These are phyloP conservation scores for Sporothrix mexicana DNA, from an alignment of 2,329 filamentous ascomycete species.

Conservation along the genomic window DNA sequence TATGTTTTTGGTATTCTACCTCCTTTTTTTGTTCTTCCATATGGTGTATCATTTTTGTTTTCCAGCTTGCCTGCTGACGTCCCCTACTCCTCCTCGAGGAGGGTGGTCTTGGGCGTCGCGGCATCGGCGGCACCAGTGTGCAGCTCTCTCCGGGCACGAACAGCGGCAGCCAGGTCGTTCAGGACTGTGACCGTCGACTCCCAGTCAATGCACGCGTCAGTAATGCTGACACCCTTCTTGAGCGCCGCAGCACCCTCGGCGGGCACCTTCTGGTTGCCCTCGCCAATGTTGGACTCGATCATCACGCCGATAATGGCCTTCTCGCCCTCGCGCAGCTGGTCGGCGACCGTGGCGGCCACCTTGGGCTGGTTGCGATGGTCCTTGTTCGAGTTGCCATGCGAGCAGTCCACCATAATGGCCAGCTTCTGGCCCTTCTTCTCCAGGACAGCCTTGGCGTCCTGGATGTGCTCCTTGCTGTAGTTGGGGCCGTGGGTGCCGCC, in stretches of 20 bases:
- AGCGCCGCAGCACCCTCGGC: conserved; percentile 77
- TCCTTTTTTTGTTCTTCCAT: background rate
- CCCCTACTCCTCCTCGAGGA: conserved; percentile 57
- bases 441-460: conserved; percentile 75
- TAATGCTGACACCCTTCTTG: conserved; percentile 92
- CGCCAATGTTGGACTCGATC: conserved; percentile 98
- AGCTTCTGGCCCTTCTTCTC: conserved; percentile 81
- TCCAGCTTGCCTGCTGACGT: background rate
- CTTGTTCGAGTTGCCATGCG: conserved; percentile 97
- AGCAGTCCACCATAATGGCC: conserved; percentile 98
- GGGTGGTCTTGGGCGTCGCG: conserved; percentile 50
- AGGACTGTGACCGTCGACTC: conserved; percentile 80
- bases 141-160: conserved; percentile 72
- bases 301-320: conserved; percentile 92
- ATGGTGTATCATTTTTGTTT: background rate
- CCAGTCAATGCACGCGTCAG: conserved; percentile 96
- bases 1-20: conserved; percentile 1
- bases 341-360: conserved; percentile 79
- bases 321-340: conserved; percentile 88
- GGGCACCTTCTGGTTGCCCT: conserved; percentile 87
- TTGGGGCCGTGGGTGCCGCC: conserved; percentile 93
- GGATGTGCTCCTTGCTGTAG: conserved; percentile 85
- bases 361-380: conserved; percentile 97
- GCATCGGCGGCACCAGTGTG: conserved; percentile 48
- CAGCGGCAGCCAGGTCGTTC: conserved; percentile 83